Evolutionary conservation across 305 asterid species (phyloP), one percentile per base, ranked within the genome.

Genomic region (Fraxinus sp.): DNA sequence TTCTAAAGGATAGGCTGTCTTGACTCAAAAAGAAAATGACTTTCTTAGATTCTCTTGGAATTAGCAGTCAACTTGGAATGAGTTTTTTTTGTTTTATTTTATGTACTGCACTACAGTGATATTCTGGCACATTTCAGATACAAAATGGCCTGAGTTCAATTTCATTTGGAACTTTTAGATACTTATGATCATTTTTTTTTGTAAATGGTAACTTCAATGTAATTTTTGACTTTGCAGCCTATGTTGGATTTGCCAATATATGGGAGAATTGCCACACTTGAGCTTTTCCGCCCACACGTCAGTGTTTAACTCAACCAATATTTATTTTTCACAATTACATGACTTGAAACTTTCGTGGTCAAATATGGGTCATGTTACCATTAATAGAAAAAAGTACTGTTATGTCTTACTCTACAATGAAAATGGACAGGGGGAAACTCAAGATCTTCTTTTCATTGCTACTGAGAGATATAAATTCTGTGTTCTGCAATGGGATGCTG

Each of bases 241-340:
- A 90, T 93, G 94, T 85, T 95, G 91, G 99, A 96, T 84, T 97
- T 96, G 90, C 98, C 99, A 26, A 92, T 96, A 88, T 96, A 96
- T 91, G 99, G 99, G 84, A 92, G 99, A 85, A 96, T 96, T 22
- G 99, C 99, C 64, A 96, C 99, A 1, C 97, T 96, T 11, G 98
- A 95, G 92, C 99, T 96, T 77, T 95, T 96, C 68, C 98, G 98
- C 24, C 98, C 99, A 49, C 99, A 96, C 62, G 99, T 96, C 87
- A 95, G 97, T 89, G 68, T 18, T 75, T 66, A 26, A 28, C 77
- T 77, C 73, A 77, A 80, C 28, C 35, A 59, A 7, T 18, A 59
- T 59, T n/a, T 59, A 2, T 20, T 52, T n/a, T 52, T 52, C 64
- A 16, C 64, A 52, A 52, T 16, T n/a, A 6, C 70, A 18, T 59